phyloP scores from a whole-genome alignment of 2,329 filamentous ascomycete species.

The Cladobotryum protrusum region DNA sequence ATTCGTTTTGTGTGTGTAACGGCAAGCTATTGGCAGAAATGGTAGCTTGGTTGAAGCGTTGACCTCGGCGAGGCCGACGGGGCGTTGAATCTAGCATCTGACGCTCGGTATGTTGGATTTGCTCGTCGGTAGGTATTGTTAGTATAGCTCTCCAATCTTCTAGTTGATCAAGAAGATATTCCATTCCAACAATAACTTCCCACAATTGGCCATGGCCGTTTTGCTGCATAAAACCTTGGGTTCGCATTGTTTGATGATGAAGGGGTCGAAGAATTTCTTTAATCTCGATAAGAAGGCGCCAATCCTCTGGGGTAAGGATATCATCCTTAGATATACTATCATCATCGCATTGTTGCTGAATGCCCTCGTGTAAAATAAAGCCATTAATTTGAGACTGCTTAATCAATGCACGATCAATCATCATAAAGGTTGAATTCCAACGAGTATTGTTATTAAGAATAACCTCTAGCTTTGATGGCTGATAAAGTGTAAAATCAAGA shows the following conservation, averaged over 20 bases:
- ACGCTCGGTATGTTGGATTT: too few relatives aligned
- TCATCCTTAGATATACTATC: not conserved
- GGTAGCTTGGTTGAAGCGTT: too few relatives aligned
- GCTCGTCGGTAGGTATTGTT: too few relatives aligned
- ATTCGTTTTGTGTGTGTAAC: too few relatives aligned
- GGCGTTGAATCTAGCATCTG: too few relatives aligned
- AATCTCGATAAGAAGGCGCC: not conserved
- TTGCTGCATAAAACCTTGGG: not conserved
- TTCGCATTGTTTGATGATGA: not conserved
- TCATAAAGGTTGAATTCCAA: conserved; percentile 2
- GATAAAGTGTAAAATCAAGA: not conserved
- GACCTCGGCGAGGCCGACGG: too few relatives aligned
- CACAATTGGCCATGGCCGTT: not conserved
- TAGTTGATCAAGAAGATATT: too few relatives aligned
- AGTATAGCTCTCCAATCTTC: too few relatives aligned
- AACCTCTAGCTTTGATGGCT: not conserved
- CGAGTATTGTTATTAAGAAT: not conserved
- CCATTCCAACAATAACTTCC: not conserved
- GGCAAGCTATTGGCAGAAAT: too few relatives aligned
- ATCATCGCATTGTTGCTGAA: too few relatives aligned
- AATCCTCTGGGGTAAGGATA: not conserved
- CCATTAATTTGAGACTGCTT: not conserved
- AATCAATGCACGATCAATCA: not conserved
- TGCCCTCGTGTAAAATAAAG: not conserved
- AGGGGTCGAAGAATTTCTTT: not conserved